Conservation (phyloP, 1,139 yeast genomes). For the Hyphopichia fennica region DNA sequence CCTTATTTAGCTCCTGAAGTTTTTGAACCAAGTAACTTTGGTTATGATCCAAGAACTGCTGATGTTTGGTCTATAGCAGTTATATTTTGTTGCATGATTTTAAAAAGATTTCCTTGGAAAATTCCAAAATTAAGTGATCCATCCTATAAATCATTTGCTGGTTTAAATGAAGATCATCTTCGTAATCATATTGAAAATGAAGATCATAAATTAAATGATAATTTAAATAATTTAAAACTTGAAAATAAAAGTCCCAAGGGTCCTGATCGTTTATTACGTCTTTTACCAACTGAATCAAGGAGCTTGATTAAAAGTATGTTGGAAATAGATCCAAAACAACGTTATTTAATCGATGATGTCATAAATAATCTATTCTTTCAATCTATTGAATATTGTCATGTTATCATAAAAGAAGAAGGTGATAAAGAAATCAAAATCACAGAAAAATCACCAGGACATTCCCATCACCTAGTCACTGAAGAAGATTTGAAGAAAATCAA, state of each 20-base stretch:
- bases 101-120: slow-evolving; percentile 79
- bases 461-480: slow-evolving; percentile 59
- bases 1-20: slow-evolving; percentile 83
- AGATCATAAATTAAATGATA: not conserved
- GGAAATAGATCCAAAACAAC: slow-evolving; percentile 23
- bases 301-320: slow-evolving; percentile 37
- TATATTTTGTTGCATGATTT: slow-evolving; percentile 71
- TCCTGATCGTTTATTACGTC: slow-evolving; percentile 33
- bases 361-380: slow-evolving; percentile 26
- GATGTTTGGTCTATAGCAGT: slow-evolving; percentile 82
- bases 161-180: slow-evolving; percentile 10
- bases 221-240: not conserved
- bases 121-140: slow-evolving; percentile 62
- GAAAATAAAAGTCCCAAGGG: slow-evolving; percentile 16
- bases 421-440: slow-evolving; percentile 7
- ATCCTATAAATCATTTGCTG: slow-evolving; percentile 47
- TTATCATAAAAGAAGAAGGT: slow-evolving; percentile 6
- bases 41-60: slow-evolving; percentile 70
- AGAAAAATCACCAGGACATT: slow-evolving; percentile 35
- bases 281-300: slow-evolving; percentile 38
- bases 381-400: slow-evolving; percentile 30
- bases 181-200: no score
- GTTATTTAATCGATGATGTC: slow-evolving; percentile 33
- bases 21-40: slow-evolving; percentile 39
- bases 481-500: slow-evolving; percentile 48